Conservation (phyloP, 768 basidiomycete species). For the Xerocomellus chrysenteron region DNA sequence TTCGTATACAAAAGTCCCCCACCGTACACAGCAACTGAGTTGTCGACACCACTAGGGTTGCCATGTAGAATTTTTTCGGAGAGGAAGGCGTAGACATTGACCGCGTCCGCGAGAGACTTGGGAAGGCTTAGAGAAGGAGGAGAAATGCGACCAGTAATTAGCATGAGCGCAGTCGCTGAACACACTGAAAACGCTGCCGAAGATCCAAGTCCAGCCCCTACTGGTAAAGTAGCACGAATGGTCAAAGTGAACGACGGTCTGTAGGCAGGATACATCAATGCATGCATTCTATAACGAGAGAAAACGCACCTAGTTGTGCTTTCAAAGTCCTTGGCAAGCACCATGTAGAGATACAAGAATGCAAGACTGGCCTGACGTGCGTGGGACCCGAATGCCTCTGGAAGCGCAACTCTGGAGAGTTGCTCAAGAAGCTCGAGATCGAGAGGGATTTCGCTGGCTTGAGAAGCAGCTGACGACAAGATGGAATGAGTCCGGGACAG, state of each 20-base stretch:
- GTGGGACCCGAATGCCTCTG: conserved; percentile 30
- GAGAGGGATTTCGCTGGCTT: conserved; percentile 40
- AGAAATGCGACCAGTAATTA: conserved; percentile 68
- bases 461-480: conserved; percentile 12
- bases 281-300: conserved; percentile 16
- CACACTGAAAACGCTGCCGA: conserved; percentile 95
- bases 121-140: conserved; percentile 60
- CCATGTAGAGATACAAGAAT: conserved; percentile 94
- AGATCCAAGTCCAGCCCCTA: conserved; percentile 95
- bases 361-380: conserved; percentile 57
- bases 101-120: conserved; percentile 63
- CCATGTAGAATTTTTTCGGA: conserved; percentile 96
- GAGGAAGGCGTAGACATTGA: conserved; percentile 93
- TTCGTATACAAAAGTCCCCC: conserved; percentile 90
- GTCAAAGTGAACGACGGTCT: conserved; percentile 81
- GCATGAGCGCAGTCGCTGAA: conserved; percentile 73
- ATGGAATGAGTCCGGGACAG: background rate
- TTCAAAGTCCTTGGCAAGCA: conserved; percentile 45
- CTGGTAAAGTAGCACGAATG: conserved; percentile 85
- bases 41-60: conserved; percentile 96
- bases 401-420: conserved; percentile 49
- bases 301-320: conserved; percentile 51
- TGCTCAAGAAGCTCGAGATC: conserved; percentile 74
- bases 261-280: conserved; percentile 10
- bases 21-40: conserved; percentile 89